Conservation (phyloP, 345 rosid species). For the Erodium maritimum region DNA sequence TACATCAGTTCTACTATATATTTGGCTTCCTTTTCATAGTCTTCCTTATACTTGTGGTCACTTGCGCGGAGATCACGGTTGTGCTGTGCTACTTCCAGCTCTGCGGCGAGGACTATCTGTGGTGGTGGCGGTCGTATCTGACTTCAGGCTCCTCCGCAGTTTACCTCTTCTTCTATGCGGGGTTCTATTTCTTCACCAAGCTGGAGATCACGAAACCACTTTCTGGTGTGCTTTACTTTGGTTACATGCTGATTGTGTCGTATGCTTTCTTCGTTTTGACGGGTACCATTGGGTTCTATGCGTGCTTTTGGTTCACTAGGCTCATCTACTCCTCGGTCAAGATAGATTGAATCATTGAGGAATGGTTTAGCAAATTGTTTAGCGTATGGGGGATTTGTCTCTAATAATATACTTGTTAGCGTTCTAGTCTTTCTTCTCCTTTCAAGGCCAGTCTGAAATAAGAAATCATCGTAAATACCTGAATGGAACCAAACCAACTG, state of each 20-base stretch:
- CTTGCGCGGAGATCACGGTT: slow-evolving; percentile 67
- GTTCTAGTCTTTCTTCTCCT: too few species aligned
- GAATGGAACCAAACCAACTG: too few species aligned
- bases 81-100: slow-evolving; percentile 79
- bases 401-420: too few species aligned
- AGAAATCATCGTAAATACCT: too few species aligned
- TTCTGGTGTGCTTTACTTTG: slow-evolving; percentile 55
- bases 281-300: slow-evolving; percentile 59
- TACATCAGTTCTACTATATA: slow-evolving; percentile 69
- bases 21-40: slow-evolving; percentile 72
- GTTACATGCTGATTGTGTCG: slow-evolving; percentile 56
- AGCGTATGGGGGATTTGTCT: too few species aligned
- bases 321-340: slow-evolving; percentile 66
- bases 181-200: slow-evolving; percentile 65
- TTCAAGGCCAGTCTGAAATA: too few species aligned
- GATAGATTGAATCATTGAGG: slow-evolving; percentile 26
- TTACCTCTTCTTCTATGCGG: slow-evolving; percentile 61
- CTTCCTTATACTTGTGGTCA: slow-evolving; percentile 47
- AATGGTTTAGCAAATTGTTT: too few species aligned
- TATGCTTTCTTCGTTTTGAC: slow-evolving; percentile 64
- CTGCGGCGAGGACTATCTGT: slow-evolving; percentile 66
- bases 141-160: slow-evolving; percentile 67
- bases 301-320: slow-evolving; percentile 72
- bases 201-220: slow-evolving; percentile 68
- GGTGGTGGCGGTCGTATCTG: slow-evolving; percentile 88